phyloP scores from a whole-genome alignment of 176 grass and related monocot species.

The Hordeum vulgare region DNA sequence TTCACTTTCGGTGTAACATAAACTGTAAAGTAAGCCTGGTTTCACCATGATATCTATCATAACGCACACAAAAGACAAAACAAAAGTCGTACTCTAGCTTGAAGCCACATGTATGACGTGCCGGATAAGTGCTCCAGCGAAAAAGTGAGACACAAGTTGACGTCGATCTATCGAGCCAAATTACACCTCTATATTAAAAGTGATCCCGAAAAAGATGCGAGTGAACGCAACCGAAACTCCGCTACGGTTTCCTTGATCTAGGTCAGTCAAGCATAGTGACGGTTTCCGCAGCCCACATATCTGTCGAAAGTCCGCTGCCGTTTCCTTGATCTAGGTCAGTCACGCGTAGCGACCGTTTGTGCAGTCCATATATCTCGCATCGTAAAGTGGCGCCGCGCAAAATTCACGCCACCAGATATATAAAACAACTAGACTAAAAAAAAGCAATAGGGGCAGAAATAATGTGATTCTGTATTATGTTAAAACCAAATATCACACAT shows the following conservation, averaged over 20 bases:
- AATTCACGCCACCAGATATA: not conserved
- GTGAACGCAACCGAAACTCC: not conserved
- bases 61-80: not conserved
- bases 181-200: not conserved
- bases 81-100: not conserved
- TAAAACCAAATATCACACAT: too few species aligned
- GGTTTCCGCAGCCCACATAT: not conserved
- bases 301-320: not conserved
- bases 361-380: not conserved
- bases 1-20: not conserved
- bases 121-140: not conserved
- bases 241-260: not conserved
- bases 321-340: not conserved
- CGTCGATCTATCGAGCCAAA: not conserved
- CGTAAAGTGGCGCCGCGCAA: rapidly evolving
- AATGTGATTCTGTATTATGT: too few species aligned
- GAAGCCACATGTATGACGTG: not conserved
- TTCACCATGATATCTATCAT: not conserved
- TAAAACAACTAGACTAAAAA: not conserved
- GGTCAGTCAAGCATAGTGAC: not conserved
- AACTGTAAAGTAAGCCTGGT: not conserved
- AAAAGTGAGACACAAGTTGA: too few species aligned
- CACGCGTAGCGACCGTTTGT: not conserved
- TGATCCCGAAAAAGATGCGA: not conserved
- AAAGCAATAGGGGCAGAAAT: too few species aligned